Conservation (phyloP, 106 monocot species). For the Gastrodia elata region DNA sequence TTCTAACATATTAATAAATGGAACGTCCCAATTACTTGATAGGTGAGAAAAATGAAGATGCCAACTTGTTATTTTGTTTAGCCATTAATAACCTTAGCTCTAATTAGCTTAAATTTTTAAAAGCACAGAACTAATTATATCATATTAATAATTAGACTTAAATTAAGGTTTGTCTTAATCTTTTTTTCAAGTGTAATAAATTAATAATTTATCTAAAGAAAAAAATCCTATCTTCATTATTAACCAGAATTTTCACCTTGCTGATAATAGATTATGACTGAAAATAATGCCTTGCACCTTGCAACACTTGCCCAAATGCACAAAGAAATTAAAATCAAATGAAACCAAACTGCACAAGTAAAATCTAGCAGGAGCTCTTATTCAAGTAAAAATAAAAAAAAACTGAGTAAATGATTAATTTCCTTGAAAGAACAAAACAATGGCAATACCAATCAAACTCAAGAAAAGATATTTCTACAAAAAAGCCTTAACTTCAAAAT, state of each 20-base stretch:
- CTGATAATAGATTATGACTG: not conserved
- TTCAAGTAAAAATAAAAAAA: not conserved
- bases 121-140: not conserved
- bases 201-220: not conserved
- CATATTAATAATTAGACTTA: not conserved
- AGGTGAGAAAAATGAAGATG: not conserved
- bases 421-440: not conserved
- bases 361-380: not conserved
- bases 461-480: not conserved
- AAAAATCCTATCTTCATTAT: not conserved
- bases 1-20: not conserved
- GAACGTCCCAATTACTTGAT: not conserved
- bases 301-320: not conserved
- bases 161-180: not conserved
- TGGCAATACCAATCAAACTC: not conserved
- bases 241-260: not conserved
- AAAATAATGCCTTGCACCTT: not conserved
- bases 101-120: not conserved
- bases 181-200: not conserved
- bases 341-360: not conserved
- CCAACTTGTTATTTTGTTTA: not conserved
- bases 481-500: not conserved
- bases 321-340: not conserved
- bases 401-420: not conserved
- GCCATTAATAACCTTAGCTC: not conserved